Evolutionary conservation across 345 rosid genomes (phyloP), one percentile per base, ranked within the genome.

Genomic region (Turnera subulata): DNA sequence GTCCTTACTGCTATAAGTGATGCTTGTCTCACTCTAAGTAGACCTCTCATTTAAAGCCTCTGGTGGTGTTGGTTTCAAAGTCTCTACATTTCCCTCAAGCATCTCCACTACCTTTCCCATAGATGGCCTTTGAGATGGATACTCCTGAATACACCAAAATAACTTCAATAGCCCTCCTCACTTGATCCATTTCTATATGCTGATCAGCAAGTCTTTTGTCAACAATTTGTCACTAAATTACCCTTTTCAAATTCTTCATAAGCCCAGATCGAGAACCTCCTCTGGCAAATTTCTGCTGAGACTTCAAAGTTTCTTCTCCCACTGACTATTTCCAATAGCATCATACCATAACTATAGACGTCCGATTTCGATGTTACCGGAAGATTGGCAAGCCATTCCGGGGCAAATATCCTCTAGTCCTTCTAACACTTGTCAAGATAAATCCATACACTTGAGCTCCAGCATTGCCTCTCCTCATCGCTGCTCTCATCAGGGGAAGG

Each of bases 11-110:
- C 78, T 76, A 26, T 63, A 12, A 51, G 46, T 74, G 38, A 26
- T 48, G 70, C 77, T 71, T 44, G 68, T 72, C 54, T 78, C 78
- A 38, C 74, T 23, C n/a, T n/a, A n/a, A 6, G 29, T 14, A 11
- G 76, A 65, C 1, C 33, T 70, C 51, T 73, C 78, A 2, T 56
- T 56, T 5, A 69, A 39, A 15, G 72, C 66, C 49, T 65, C 75
- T 24, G 83, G 84, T 16, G 76, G 48, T 0, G 84, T 83, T 17
- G 89, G 86, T 32, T 43, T 80, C 69, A 45, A 64, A 51, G 80
- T 77, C 59, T 61, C 76, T 0, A 56, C 29, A 24, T 78, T 69
- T 55, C 92, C 70, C 60, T 65, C 69, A 0, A 65, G 50, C 62
- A 65, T 65, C 35, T 56, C 56, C 51, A 65, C 62, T 2, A 56